These are phyloP conservation scores for Pseudozyma tsukubaensis DNA, from an alignment of 1,284 basidiomycete genomes.

Conservation along the genomic window DNA sequence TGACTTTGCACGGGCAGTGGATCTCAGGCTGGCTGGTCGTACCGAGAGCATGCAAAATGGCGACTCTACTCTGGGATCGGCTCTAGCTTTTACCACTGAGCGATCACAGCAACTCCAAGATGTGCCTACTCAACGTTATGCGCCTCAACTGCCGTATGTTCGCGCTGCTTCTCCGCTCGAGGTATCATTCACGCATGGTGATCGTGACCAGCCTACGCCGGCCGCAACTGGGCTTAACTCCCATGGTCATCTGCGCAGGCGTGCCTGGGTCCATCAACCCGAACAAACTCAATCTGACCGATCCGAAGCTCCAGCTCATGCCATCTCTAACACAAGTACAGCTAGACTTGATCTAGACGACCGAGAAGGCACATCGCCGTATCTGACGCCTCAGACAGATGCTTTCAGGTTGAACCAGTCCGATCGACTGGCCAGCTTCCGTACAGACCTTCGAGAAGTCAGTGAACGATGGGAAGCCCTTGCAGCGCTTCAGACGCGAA, in stretches of 20 bases:
- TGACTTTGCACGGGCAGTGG: constrained; percentile 31
- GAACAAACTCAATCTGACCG: background rate
- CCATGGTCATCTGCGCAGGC: constrained; percentile 2
- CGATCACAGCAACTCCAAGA: background rate
- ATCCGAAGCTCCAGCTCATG: too few relatives aligned
- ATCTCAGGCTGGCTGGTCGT: constrained; percentile 24
- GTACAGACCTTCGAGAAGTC: background rate
- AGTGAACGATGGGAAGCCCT: background rate
- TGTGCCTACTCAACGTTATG: background rate
- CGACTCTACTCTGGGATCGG: background rate
- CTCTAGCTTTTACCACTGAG: background rate
- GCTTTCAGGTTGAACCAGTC: background rate
- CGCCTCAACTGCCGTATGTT: constrained; percentile 35
- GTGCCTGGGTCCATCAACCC: background rate
- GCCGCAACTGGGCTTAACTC: background rate
- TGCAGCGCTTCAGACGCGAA: background rate
- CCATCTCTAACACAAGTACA: too few relatives aligned
- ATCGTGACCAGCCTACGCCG: background rate
- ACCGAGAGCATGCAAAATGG: constrained; percentile 6
- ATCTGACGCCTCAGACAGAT: background rate
- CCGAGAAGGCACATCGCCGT: too few relatives aligned
- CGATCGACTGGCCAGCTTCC: background rate
- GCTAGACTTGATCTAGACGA: too few relatives aligned
- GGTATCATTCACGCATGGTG: constrained; percentile 19
- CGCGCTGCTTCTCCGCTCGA: constrained; percentile 36